A percentile compares a stretch with the other conserved stretches of the same genome.
phyloP scores from a whole-genome alignment of 805 yeast genomes.

The Cyberlindnera bimundalis region DNA sequence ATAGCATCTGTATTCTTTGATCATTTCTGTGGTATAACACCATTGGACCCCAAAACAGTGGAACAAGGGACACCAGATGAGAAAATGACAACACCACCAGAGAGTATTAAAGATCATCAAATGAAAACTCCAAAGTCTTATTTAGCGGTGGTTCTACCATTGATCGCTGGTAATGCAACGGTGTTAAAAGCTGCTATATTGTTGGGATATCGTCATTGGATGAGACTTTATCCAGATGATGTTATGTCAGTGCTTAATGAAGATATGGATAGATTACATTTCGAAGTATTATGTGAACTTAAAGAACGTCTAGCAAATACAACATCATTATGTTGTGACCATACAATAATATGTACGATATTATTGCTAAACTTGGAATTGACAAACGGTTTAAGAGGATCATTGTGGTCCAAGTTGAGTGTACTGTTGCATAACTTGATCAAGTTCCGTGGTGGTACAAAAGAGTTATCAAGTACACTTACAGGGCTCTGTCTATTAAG shows the following conservation, averaged over 20 bases:
- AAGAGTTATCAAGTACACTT: slow-evolving; percentile 6
- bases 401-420: slow-evolving; percentile 10
- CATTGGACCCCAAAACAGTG: slow-evolving; percentile 4
- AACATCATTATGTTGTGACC: slow-evolving; percentile 17
- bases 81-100: slow-evolving; percentile 7
- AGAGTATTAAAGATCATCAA: background rate
- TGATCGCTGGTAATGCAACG: slow-evolving; percentile 18
- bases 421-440: slow-evolving; percentile 8
- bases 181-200: slow-evolving; percentile 13
- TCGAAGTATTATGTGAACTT: slow-evolving; percentile 11
- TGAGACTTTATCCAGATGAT: slow-evolving; percentile 7
- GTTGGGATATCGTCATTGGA: slow-evolving; percentile 11
- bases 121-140: background rate
- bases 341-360: slow-evolving; percentile 12
- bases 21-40: slow-evolving; percentile 11
- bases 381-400: slow-evolving; percentile 10
- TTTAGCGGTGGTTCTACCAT: slow-evolving; percentile 11
- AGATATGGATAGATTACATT: slow-evolving; percentile 9
- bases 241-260: slow-evolving; percentile 7
- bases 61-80: slow-evolving; percentile 6
- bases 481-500: slow-evolving; percentile 17
- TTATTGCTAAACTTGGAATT: slow-evolving; percentile 12
- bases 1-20: slow-evolving; percentile 10
- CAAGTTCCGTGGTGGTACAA: slow-evolving; percentile 17
- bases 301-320: slow-evolving; percentile 9